Evolutionary conservation across 2,329 filamentous ascomycete species (phyloP), one percentile per base, ranked within the genome.

Genomic region (Pseudogymnoascus sp.): DNA sequence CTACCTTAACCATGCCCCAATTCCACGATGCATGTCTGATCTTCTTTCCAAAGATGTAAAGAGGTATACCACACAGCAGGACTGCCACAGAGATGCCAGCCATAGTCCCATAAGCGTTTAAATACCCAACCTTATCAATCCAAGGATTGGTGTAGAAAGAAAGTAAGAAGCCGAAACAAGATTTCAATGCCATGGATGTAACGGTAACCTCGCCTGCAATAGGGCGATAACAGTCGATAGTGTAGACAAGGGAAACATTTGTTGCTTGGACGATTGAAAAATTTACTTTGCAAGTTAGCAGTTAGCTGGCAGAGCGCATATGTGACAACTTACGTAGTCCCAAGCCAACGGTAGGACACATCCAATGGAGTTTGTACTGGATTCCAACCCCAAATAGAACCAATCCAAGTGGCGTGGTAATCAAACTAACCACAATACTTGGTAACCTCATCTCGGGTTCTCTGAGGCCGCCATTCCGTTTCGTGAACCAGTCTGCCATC

Each of bases 81-180:
- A 84, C 71, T 12, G 67, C 74, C 11, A 75, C 78, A 8, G 78
- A 73, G 52, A 85, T 84, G 9, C 77, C 82, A 6, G 82, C 83
- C 82, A 86, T 85, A n/a, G 78, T 75, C 3, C 82, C 81, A 65
- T 79, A 86, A 2, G 82, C 78, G 37, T 76, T 73, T 11, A 74
- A 65, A 67, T 85, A 85, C 0, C 83, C 83, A 0, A 71, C 71
- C 62, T 75, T 31, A 5, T 75, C 71, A 38, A 86, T 78, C 83
- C 83, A 86, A 0, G 81, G 78, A 67, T 86, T 86, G 1, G 81
- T 85, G 69, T 85, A 85, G 68, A 86, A 86, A 0, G 79, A 82
- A 1, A 86, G 74, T 0, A 85, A 72, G 69, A 86, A 86, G 4
- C 82, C 83, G 67, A 86, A 84, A 6, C 79, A 70, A 14, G 81